Evolutionary conservation across 495 filamentous ascomycete species (phyloP), one percentile per base, ranked within the genome.

Genomic region (Penicillium bialowiezense): DNA sequence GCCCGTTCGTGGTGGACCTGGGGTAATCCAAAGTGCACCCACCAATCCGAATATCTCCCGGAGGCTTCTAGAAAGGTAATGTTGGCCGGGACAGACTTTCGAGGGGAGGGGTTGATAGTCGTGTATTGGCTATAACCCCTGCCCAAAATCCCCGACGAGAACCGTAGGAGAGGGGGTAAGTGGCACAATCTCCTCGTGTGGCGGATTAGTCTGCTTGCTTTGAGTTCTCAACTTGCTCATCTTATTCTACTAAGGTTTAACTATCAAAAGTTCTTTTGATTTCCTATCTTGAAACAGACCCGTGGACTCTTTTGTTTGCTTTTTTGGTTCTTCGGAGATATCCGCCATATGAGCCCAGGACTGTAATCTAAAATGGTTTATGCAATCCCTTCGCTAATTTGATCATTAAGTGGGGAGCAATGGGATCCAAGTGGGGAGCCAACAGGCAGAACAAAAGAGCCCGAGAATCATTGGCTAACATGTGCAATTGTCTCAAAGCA

Each of bases 41-140:
- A 55, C 57, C 60, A 64, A 64, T 64, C 58, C 40, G 7, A 41
- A 48, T n/a, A 28, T 14, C 14, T 47, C 34, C 18, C 28, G 33
- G 51, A 20, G 51, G 50, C 61, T 64, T 64, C 61, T 64, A 64
- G 61, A 64, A 64, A 55, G 39, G 51, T 43, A 55, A 44, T 17
- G 45, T 50, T 37, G 40, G 31, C 57, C 57, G 54, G 47, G 35
- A 35, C 40, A 56, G 36, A 19, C 19, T 33, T 36, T 31, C 29
- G 44, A 12, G 20, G 52, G 51, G 58, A 62, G 61, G 59, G 55
- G 57, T 50, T 56, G 49, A 60, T 59, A 52, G 35, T 28, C 41
- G 41, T 44, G 54, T 41, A 58, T 58, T 58, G 47, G 54, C 34
- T 56, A 17, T 23, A 18, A 12, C 5, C 33, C 38, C 17, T 37